Evolutionary conservation across 768 basidiomycete genomes (phyloP).

Genomic region (Piloderma croceum): DNA sequence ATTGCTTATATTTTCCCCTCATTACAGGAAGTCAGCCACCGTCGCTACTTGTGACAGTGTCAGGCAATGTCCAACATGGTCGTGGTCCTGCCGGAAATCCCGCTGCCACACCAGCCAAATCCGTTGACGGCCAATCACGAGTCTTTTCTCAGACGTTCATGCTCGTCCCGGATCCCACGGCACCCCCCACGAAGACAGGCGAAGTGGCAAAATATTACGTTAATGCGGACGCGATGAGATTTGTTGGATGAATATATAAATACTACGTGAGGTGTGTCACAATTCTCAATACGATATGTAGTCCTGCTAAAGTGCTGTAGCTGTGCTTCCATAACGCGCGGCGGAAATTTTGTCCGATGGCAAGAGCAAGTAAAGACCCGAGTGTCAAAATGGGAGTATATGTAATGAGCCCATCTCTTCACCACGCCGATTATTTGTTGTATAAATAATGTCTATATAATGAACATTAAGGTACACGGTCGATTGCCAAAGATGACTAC

Average conservation of each 20-base stretch:
- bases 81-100: conserved; percentile 55
- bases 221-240: conserved; percentile 71
- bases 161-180: conserved; percentile 68
- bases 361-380: no score
- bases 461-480: background rate
- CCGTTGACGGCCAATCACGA: conserved; percentile 70
- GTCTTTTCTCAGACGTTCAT: conserved; percentile 88
- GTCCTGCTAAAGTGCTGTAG: no score
- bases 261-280: background rate
- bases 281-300: conserved; percentile 1
- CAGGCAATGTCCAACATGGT: conserved; percentile 74
- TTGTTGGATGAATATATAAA: conserved; percentile 57
- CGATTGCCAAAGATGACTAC: background rate
- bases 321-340: no score
- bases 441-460: background rate
- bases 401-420: background rate
- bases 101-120: conserved; percentile 41
- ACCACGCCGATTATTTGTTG: background rate
- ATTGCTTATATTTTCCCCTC: conserved; percentile 4
- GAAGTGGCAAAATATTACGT: conserved; percentile 81
- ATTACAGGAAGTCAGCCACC: conserved; percentile 67
- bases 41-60: conserved; percentile 71
- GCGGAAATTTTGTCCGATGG: no score
- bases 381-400: no score
- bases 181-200: conserved; percentile 57